A percentile compares a stretch with the other conserved stretches of the same genome.
Evolutionary conservation across 352 stramenopile species (phyloP).

Genomic region (Aphanomyces invadans): DNA sequence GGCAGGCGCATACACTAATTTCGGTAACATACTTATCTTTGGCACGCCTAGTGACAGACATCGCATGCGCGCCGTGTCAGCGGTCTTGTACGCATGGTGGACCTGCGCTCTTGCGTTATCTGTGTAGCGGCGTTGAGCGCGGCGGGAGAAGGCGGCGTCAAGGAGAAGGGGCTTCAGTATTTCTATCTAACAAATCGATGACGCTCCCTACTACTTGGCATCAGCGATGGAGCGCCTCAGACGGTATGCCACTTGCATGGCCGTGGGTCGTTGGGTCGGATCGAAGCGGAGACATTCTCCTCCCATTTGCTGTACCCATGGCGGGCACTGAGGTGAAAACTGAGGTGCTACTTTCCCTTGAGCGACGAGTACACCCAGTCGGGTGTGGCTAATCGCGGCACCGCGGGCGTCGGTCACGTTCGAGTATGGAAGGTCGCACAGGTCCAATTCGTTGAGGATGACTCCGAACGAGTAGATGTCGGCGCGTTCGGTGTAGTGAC

Average conservation of each 20-base stretch:
- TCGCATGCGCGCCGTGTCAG: too few species aligned
- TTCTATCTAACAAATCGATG: background rate
- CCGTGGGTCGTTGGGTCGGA: conserved; percentile 5
- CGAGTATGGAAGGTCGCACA: conserved; percentile 21
- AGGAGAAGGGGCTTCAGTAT: too few species aligned
- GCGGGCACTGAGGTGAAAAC: conserved; percentile 5
- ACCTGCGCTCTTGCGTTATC: too few species aligned
- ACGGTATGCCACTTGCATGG: conserved; percentile 22
- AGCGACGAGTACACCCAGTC: conserved; percentile 20
- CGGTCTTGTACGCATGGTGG: too few species aligned
- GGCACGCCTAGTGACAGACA: too few species aligned
- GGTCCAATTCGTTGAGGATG: conserved; percentile 56
- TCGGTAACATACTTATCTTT: too few species aligned
- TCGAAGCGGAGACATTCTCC: conserved; percentile 24
- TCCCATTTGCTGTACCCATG: background rate
- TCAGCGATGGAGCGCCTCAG: conserved; percentile 7
- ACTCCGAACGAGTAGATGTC: conserved; percentile 85
- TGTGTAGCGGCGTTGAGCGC: too few species aligned
- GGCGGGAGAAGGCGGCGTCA: too few species aligned
- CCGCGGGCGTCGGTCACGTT: conserved; percentile 12
- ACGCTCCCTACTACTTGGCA: background rate
- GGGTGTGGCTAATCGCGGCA: conserved; percentile 16
- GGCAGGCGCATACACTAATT: too few species aligned
- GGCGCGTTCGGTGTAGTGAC: conserved; percentile 79
- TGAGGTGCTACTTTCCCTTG: conserved; percentile 14